Evolutionary conservation across 805 yeast species (phyloP).

Genomic region (Suhomyces canberraensis): DNA sequence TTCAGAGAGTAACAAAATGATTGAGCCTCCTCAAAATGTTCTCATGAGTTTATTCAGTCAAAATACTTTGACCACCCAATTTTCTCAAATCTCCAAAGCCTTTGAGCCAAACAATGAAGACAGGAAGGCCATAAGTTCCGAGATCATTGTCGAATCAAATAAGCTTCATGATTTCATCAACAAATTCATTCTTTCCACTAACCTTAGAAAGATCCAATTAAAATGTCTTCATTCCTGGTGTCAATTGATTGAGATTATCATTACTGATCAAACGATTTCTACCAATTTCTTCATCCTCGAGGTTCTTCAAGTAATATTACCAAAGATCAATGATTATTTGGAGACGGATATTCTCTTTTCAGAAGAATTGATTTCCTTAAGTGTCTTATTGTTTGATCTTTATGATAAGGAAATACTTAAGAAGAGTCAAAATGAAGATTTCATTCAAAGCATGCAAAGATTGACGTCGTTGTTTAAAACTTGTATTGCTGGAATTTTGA

Average conservation of each 20-base stretch:
- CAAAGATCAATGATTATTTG: conserved; percentile 72
- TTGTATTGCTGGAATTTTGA: conserved; percentile 67
- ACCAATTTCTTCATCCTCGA: conserved; percentile 64
- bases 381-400: conserved; percentile 65
- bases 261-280: conserved; percentile 56
- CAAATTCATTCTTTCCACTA: conserved; percentile 44
- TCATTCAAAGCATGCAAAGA: conserved; percentile 42
- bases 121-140: not conserved
- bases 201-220: conserved; percentile 52
- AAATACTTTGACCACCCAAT: not conserved
- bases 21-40: not conserved
- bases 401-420: conserved; percentile 40
- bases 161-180: conserved; percentile 37
- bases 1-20: not conserved
- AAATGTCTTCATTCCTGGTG: conserved; percentile 79
- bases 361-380: conserved; percentile 71
- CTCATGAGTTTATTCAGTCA: not conserved
- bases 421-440: conserved; percentile 14
- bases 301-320: conserved; percentile 70
- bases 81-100: not conserved
- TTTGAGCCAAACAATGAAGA: not conserved
- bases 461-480: conserved; percentile 69
- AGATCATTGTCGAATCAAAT: conserved; percentile 21
- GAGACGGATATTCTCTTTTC: conserved; percentile 64
- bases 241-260: conserved; percentile 68